Evolutionary conservation across 495 filamentous ascomycete species (phyloP).

Genomic region (Clohesyomyces aquaticus): DNA sequence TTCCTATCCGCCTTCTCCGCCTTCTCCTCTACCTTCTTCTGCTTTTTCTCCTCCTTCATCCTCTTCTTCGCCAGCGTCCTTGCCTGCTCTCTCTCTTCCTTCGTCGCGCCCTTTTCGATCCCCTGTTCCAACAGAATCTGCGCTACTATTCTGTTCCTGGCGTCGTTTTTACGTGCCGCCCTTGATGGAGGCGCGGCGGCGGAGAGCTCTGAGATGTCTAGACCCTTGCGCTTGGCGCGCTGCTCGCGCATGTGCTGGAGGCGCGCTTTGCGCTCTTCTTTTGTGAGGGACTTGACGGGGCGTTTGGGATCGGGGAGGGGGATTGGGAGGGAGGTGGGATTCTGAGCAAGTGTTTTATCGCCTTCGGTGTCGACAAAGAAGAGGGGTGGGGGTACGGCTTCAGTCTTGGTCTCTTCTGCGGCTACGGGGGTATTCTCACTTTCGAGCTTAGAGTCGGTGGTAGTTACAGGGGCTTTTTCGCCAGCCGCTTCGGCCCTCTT

Average conservation of each 20-base stretch:
- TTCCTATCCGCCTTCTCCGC: conserved; percentile 4
- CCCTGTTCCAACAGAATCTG: conserved; percentile 17
- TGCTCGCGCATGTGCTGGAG: conserved; percentile 2
- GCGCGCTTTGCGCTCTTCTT: conserved; percentile 35
- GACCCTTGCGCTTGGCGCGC: conserved; percentile 8
- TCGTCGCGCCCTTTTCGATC: conserved; percentile 10
- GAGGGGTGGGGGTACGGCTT: neutral
- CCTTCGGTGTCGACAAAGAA: conserved; percentile 24
- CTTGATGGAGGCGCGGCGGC: neutral
- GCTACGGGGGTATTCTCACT: neutral
- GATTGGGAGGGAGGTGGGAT: conserved; percentile 7
- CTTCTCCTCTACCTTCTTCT: conserved; percentile 35
- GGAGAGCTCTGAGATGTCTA: neutral
- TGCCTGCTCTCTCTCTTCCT: conserved; percentile 26
- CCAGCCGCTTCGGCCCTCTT: too few species aligned
- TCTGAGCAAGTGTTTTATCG: neutral
- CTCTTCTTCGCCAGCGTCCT: conserved; percentile 34
- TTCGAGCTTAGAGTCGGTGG: too few species aligned
- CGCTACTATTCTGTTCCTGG: neutral
- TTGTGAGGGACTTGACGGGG: conserved; percentile 30
- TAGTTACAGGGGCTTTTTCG: too few species aligned
- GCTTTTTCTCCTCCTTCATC: conserved; percentile 40
- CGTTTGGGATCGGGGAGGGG: conserved; percentile 18
- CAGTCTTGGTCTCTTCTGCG: neutral
- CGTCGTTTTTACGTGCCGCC: conserved; percentile 6